Evolutionary conservation across 179 eudicot genomes (phyloP), one percentile per base, ranked within the genome.

Genomic region (Amaranthus tricolor): DNA sequence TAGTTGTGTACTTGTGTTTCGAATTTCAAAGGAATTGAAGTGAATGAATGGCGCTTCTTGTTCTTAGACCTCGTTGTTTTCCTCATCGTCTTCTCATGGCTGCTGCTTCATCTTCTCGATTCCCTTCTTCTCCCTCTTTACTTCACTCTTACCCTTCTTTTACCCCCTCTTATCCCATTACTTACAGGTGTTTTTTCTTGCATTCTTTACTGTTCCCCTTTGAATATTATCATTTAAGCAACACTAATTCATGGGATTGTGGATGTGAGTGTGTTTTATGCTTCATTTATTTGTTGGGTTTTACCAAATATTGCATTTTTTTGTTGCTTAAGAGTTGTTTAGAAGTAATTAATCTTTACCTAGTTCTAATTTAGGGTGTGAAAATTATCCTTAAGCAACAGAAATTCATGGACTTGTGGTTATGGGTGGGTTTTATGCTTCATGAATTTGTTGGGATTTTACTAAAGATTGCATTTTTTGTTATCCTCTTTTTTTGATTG

Each of bases 31-130:
- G 40, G 12, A n/a, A 60, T 44, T 49, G 20, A 73, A 31, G 49
- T 62, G 73, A 77, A 14, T 56, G 21, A 76, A 86, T 86, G 89
- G 89, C 89, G 81, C 78, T 74, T 51, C 72, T 80, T 55, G 79
- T 64, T n/a, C 44, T 75, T 57, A 84, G 72, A 81, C 83, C 85
- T 76, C 81, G 67, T 60, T 55, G 9, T 68, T 72, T 56, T 6
- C 9, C 75, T 73, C 83, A 61, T 78, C 74, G 69, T 53, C 54
- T 62, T 44, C 77, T 83, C 62, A 87, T 87, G 88, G 80, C 88
- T 58, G 64, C 83, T 72, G 66, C 76, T 72, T 73, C 72, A 72
- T 66, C 78, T 9, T 59, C 63, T 24, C 85, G 84, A 45, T 77
- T 75, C 66, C 71, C 78, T 64, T 78, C 77, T 74, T 64, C 73